A percentile compares a stretch with the other conserved stretches of the same genome.
phyloP scores from a whole-genome alignment of 306 rosid genomes.

The Citrullus colocynthis region DNA sequence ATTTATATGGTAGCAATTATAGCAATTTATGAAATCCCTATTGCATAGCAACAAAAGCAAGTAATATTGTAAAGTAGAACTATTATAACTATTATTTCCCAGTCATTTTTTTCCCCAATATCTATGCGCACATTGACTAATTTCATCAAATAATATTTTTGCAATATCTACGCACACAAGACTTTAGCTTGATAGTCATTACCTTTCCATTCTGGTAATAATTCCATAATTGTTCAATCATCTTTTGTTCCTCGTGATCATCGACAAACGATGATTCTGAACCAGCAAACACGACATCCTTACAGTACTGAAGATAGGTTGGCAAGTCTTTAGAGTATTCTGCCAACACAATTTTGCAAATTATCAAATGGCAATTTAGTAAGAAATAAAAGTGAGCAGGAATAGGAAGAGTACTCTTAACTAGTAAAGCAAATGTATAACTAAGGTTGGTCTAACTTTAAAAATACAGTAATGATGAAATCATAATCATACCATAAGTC shows the following conservation, averaged over 20 bases:
- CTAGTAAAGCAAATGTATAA: not conserved
- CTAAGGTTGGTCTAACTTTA: not conserved
- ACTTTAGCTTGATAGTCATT: not conserved
- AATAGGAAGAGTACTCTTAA: not conserved
- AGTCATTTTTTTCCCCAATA: not conserved
- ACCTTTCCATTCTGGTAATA: conserved; percentile 57
- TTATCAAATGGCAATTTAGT: not conserved
- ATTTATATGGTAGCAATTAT: not conserved
- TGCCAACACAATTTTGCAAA: conserved; percentile 18
- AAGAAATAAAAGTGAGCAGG: conserved; percentile 2
- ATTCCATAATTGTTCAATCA: conserved; percentile 45
- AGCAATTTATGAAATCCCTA: not conserved
- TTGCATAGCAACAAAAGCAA: not conserved
- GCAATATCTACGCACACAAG: no score
- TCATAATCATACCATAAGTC: conserved; percentile 34
- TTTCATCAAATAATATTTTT: not conserved
- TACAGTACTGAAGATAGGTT: conserved; percentile 64
- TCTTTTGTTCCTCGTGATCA: conserved; percentile 46
- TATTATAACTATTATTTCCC: not conserved
- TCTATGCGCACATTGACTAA: not conserved
- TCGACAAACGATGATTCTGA: conserved; percentile 36
- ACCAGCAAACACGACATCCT: conserved; percentile 70
- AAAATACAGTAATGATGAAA: not conserved
- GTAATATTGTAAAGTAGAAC: not conserved
- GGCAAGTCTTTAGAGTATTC: conserved; percentile 62